Evolutionary conservation across 257 asterid genomes (phyloP).

Genomic region (Fraxinus excelsior): DNA sequence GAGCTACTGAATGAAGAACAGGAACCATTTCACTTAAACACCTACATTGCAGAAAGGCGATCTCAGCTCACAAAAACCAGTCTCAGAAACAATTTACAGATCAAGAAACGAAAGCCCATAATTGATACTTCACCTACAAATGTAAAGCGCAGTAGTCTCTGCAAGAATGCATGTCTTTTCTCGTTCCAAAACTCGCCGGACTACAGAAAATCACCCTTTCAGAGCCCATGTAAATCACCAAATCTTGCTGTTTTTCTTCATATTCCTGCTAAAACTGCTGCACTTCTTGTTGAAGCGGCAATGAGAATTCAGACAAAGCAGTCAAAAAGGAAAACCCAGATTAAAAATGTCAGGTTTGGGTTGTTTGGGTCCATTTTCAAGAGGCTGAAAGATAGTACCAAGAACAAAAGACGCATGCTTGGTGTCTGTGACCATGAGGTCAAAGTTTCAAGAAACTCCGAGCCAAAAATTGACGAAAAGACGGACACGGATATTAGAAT

Average conservation of each 20-base stretch:
- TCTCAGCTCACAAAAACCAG: slow-evolving; percentile 36
- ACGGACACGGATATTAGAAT: slow-evolving; percentile 8
- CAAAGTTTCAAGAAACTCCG: neutral
- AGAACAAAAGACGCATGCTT: slow-evolving; percentile 35
- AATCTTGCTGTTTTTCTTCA: slow-evolving; percentile 55
- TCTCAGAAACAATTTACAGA: slow-evolving; percentile 10
- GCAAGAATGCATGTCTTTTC: slow-evolving; percentile 61
- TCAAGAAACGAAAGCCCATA: slow-evolving; percentile 40
- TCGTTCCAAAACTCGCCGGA: slow-evolving; percentile 56
- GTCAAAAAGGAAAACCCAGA: slow-evolving; percentile 35
- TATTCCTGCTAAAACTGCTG: slow-evolving; percentile 65
- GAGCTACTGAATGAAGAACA: slow-evolving; percentile 78
- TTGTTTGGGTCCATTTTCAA: slow-evolving; percentile 59
- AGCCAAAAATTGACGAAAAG: neutral
- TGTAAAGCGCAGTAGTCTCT: slow-evolving; percentile 30
- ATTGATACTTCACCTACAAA: slow-evolving; percentile 8
- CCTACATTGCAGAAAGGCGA: slow-evolving; percentile 49
- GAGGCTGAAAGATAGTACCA: slow-evolving; percentile 56
- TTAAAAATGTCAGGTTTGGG: slow-evolving; percentile 44
- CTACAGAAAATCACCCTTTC: slow-evolving; percentile 49
- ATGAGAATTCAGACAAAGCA: slow-evolving; percentile 64
- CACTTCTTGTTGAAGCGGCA: slow-evolving; percentile 80
- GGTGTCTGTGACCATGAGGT: slow-evolving; percentile 21
- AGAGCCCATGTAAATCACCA: slow-evolving; percentile 37
- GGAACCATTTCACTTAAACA: slow-evolving; percentile 71